A percentile compares a stretch with the other conserved stretches of the same genome.
Conservation (phyloP, 2,329 filamentous ascomycete genomes). For the Talaromyces sp. region DNA sequence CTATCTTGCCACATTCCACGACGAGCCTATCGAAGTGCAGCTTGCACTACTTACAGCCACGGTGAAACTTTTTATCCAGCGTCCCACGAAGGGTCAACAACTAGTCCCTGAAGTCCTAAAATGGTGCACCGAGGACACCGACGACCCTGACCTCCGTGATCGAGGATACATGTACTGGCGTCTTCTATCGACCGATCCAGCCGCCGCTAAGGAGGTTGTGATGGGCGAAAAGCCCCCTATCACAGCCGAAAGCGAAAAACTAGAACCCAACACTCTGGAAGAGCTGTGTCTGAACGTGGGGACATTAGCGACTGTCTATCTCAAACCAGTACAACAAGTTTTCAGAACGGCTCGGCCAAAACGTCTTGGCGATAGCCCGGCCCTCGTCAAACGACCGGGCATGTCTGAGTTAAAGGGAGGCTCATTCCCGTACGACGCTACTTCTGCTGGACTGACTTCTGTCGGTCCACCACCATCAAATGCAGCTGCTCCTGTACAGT, state of each 20-base stretch:
- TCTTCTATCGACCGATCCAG: slow-evolving; percentile 85
- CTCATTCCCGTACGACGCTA: neutral
- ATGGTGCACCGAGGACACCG: slow-evolving; percentile 99
- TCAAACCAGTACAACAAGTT: slow-evolving; percentile 95
- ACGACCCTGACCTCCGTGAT: slow-evolving; percentile 94
- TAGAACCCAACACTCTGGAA: slow-evolving; percentile 86
- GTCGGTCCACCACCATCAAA: neutral
- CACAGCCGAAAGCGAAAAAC: slow-evolving; percentile 89
- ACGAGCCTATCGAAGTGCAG: slow-evolving; percentile 94
- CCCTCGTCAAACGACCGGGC: slow-evolving; percentile 66
- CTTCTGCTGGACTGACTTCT: neutral
- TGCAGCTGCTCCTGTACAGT: neutral
- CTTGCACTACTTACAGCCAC: slow-evolving; percentile 91
- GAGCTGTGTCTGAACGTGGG: slow-evolving; percentile 97
- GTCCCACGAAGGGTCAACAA: slow-evolving; percentile 89
- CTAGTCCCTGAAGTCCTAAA: slow-evolving; percentile 92
- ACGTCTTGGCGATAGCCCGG: slow-evolving; percentile 75
- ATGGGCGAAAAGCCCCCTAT: slow-evolving; percentile 98
- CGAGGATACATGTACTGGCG: slow-evolving; percentile 99
- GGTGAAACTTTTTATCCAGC: slow-evolving; percentile 95
- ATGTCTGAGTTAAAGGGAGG: slow-evolving; percentile 19
- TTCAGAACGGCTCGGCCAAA: slow-evolving; percentile 84
- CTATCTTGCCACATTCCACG: slow-evolving; percentile 87
- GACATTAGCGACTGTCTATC: slow-evolving; percentile 91
- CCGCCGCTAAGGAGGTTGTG: slow-evolving; percentile 78